Conservation (phyloP, 148 eudicot genomes). For the Silene latifolia region DNA sequence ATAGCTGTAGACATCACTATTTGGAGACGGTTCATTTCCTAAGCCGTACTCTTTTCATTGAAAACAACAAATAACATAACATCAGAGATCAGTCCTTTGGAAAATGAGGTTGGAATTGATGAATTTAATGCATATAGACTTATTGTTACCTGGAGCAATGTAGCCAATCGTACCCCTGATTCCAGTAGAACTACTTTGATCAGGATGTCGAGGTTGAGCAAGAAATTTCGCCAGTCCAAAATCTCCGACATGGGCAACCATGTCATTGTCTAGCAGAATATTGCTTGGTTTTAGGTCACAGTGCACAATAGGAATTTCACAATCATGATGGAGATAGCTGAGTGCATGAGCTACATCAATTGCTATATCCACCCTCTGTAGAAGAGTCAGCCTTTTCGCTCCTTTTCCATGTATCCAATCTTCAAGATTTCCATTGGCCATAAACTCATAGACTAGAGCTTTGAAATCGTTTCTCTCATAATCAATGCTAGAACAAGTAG, state of each 20-base stretch:
- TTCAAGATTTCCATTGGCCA: constrained; percentile 31
- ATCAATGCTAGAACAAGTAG: constrained; percentile 31
- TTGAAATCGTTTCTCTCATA: constrained; percentile 27
- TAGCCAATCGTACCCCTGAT: constrained; percentile 28
- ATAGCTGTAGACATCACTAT: too few relatives aligned
- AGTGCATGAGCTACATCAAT: constrained; percentile 27
- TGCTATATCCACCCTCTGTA: constrained; percentile 26
- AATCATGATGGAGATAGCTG: constrained; percentile 22
- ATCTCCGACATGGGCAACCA: too few relatives aligned
- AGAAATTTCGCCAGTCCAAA: constrained; percentile 22
- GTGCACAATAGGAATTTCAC: constrained; percentile 24
- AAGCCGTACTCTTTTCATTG: constrained; percentile 11
- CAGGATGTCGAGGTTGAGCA: neutral
- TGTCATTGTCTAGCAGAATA: too few relatives aligned
- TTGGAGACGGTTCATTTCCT: constrained; percentile 1
- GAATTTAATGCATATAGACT: neutral
- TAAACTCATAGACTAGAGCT: constrained; percentile 31
- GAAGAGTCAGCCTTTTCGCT: constrained; percentile 6
- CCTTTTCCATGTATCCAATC: constrained; percentile 16
- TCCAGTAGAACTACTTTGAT: constrained; percentile 22
- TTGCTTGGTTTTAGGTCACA: too few relatives aligned
- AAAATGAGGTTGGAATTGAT: neutral
- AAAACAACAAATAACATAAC: neutral
- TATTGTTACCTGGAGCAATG: constrained; percentile 27
- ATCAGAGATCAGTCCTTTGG: neutral